Percentiles rank a stretch among this genome's conserved stretches.
These are phyloP conservation scores for Cutaneotrichosporon daszewskae DNA, from an alignment of 1,284 basidiomycete species.

Conservation along the genomic window DNA sequence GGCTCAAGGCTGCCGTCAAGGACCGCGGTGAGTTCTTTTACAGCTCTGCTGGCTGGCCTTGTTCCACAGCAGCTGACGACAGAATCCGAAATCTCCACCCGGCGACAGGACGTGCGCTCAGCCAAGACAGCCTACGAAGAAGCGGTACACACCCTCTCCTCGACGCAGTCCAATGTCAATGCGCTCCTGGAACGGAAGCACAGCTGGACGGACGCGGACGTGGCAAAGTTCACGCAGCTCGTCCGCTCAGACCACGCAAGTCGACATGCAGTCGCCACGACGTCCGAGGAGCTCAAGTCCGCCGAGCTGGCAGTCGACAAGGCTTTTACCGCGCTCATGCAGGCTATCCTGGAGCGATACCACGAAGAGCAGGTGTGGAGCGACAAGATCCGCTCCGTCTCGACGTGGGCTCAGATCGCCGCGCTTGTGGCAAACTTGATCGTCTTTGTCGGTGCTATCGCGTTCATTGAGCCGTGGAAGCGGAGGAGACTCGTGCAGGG, in stretches of 20 bases:
- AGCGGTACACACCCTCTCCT: constrained; percentile 66
- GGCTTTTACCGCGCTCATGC: constrained; percentile 79
- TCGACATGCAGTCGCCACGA: constrained; percentile 66
- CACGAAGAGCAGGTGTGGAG: constrained; percentile 98
- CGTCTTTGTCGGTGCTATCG: constrained; percentile 79
- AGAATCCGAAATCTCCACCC: constrained; percentile 34
- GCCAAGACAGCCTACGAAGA: constrained; percentile 69
- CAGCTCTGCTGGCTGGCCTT: neutral
- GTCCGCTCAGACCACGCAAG: constrained; percentile 79
- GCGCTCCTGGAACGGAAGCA: constrained; percentile 85
- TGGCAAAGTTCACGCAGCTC: constrained; percentile 73
- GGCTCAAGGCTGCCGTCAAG: constrained; percentile 55
- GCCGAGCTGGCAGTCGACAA: constrained; percentile 73
- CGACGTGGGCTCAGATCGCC: constrained; percentile 79
- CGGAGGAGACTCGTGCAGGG: constrained; percentile 71
- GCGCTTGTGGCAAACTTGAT: constrained; percentile 77
- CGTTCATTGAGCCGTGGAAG: constrained; percentile 92
- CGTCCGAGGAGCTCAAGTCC: constrained; percentile 60
- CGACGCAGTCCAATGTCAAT: constrained; percentile 82
- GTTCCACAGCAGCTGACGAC: neutral
- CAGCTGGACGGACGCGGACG: constrained; percentile 68
- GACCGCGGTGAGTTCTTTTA: constrained; percentile 10
- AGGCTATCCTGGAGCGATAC: constrained; percentile 73
- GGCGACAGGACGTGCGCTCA: constrained; percentile 60
- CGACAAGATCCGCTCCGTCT: constrained; percentile 89